phyloP scores from a whole-genome alignment of 768 basidiomycete genomes.

The Exidia glandulosa region DNA sequence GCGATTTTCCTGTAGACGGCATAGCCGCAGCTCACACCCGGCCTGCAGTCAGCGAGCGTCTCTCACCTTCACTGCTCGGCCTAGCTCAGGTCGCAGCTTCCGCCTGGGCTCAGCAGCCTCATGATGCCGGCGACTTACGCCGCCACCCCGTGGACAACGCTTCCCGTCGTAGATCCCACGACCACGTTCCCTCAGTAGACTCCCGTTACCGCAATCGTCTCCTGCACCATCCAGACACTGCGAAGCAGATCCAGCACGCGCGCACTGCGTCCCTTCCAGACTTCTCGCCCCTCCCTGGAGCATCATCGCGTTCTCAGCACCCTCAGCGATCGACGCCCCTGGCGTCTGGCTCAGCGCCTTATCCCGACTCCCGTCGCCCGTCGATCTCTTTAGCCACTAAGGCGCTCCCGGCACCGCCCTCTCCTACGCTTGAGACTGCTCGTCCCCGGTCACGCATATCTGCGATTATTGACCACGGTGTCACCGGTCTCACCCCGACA shows the following conservation, averaged over 20 bases:
- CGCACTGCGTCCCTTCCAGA: not conserved
- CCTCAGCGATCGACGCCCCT: not conserved
- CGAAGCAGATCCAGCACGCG: not conserved
- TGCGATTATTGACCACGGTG: not conserved
- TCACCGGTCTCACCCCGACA: not conserved
- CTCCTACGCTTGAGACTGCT: not conserved
- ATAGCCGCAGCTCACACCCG: not conserved
- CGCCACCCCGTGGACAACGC: not conserved
- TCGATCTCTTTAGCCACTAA: not conserved
- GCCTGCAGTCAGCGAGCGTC: not conserved
- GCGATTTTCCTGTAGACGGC: not conserved
- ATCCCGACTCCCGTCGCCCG: not conserved
- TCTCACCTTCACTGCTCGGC: not conserved
- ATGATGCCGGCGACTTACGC: not conserved
- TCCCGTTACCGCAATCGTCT: not conserved
- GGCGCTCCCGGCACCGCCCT: not conserved
- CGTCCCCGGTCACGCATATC: not conserved
- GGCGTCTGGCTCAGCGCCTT: not conserved
- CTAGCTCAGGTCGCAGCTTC: not conserved
- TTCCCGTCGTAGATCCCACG: not conserved
- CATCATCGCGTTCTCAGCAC: not conserved
- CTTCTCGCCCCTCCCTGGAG: not conserved
- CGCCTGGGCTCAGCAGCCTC: not conserved
- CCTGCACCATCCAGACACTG: not conserved
- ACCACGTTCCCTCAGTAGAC: not conserved